Evolutionary conservation across 305 asterid genomes (phyloP), one percentile per base, ranked within the genome.

Genomic region (Solanum hybrid): DNA sequence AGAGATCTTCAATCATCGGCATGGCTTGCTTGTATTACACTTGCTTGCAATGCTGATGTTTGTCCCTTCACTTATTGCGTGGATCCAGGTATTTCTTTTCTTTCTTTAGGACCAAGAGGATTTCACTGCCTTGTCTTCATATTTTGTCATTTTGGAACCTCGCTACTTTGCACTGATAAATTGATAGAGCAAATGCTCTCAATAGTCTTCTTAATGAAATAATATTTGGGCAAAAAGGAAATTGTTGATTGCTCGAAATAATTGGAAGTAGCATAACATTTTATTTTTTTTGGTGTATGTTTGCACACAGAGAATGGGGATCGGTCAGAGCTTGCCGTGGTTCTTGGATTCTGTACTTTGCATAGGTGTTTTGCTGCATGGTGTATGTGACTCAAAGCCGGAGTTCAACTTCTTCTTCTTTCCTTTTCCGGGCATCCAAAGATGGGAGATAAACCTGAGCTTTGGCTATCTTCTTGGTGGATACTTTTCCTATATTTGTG

Each of bases 1-100:
- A 89, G 99, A 97, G 94, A 94, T 94, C 92, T 97, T 96, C 95
- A 93, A 97, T 91, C 98, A 97, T 93, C 94, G 92, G 71, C 99
- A 97, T 91, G 99, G 99, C 73, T 91, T 97, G 92, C 96, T 97
- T 74, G 89, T 95, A 87, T 92, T 97, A 80, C 99, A 97, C 93
- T 92, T 97, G 90, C 95, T 97, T 61, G 98, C 98, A 74, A 93
- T 95, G 80, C 91, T 94, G 83, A 96, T 95, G 97, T 97, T 97
- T 92, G 93, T 93, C 89, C 99, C 99, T 76, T 97, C 99, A 46
- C 93, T 97, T 87, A 93, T 93, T 82, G 98, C 98, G 69, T 96
- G 99, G 99, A 84, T 96, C 90, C 99, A 97, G 99, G 99, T 97
- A 94, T 89, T 40, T 57, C 35, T 84, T 42, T 28, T 31, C 75